Evolutionary conservation across 306 rosid genomes (phyloP), one percentile per base, ranked within the genome.

Genomic region (Begonia loranthoides): DNA sequence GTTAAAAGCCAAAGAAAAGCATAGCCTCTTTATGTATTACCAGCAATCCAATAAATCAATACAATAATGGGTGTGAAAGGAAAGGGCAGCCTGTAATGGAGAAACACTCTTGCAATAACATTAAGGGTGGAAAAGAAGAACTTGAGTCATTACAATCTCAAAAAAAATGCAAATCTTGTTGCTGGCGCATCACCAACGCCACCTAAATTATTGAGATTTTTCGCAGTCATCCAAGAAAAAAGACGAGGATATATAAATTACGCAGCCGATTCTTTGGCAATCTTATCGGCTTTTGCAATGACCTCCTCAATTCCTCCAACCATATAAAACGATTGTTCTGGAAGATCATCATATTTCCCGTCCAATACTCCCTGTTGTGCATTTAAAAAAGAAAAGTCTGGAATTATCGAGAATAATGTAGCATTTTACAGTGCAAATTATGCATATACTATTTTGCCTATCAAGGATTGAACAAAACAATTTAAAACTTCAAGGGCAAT

Each of bases 301-400:
- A 79, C 96, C 71, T 87, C 96, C 0, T 87, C 96, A 55, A 87
- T 87, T n/a, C 96, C 96, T n/a, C 96, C 96, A 67, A 87, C 96
- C 96, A 87, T 87, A 67, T 87, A 87, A 64, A 87, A 87, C n/a
- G 96, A 66, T 14, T 87, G 96, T 66, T 87, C 96, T 0, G 87
- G 3, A 48, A 87, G 84, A 69, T 87, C 96, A 60, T 87, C 96
- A 3, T 73, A 87, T 58, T 82, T 87, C 4, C 96, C 96, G 58
- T 87, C 96, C 76, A 87, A 77, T 54, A 87, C 94, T 55, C 87
- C 94, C 94, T 87, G 80, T 28, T 19, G 22, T 19, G 22, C 22
- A 19, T 28, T 43, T 12, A 43, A 43, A 10, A 10, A 6, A 1
- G 0, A 2, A n/a, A 43, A 43, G 45, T 9, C 6, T 41, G 10